phyloP scores from a whole-genome alignment of 345 rosid genomes.

The Anastatica hierochuntica region DNA sequence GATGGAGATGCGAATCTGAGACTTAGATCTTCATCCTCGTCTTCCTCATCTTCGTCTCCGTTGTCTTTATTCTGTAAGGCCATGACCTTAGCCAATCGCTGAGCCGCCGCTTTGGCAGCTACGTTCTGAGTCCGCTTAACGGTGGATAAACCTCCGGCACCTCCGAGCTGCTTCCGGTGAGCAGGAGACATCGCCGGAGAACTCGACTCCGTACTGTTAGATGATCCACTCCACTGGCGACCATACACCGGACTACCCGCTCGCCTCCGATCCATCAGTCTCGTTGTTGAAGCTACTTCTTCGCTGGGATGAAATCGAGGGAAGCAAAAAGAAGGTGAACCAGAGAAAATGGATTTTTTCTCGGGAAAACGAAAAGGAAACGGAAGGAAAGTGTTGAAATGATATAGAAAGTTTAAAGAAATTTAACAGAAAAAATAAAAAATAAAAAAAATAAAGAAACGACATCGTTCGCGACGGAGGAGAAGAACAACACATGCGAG shows the following conservation, averaged over 20 bases:
- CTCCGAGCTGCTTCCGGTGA: constrained; percentile 52
- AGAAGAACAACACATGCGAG: constrained; percentile 20
- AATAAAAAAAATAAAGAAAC: neutral
- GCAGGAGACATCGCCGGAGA: constrained; percentile 89
- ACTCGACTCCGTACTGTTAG: constrained; percentile 76
- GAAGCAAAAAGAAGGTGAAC: constrained; percentile 1
- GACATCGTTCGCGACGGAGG: constrained; percentile 17
- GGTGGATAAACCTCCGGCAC: constrained; percentile 48
- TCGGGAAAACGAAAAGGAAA: constrained; percentile 10
- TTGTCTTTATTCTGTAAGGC: constrained; percentile 83
- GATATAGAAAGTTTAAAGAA: neutral
- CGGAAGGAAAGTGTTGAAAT: constrained; percentile 6
- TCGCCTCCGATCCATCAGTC: constrained; percentile 83
- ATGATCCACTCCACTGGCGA: constrained; percentile 86
- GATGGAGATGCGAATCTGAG: constrained; percentile 44
- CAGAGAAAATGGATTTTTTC: neutral
- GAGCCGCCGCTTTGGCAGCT: constrained; percentile 97
- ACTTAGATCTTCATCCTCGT: constrained; percentile 62
- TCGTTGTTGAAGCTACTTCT: neutral
- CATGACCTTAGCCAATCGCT: constrained; percentile 89
- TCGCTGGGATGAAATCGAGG: neutral
- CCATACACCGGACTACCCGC: constrained; percentile 68
- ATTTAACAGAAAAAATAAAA: no score
- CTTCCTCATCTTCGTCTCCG: constrained; percentile 51
- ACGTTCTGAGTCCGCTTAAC: constrained; percentile 89